Conservation (phyloP, 768 basidiomycete genomes). For the Pleurotus tuoliensis region DNA sequence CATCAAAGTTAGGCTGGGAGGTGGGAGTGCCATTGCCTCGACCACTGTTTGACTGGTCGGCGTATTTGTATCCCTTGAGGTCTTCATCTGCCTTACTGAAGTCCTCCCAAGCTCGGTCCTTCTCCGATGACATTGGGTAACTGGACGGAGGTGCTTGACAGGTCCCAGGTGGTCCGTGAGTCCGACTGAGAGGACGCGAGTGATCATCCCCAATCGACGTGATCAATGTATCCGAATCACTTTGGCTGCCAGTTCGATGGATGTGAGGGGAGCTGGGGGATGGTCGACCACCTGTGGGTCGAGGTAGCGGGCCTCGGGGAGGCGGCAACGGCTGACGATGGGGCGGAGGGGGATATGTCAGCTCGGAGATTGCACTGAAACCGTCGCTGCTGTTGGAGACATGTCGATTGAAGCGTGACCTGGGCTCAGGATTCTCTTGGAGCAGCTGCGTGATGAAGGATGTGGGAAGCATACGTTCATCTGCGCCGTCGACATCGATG, state of each 20-base stretch:
- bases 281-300: constrained; percentile 20
- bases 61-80: too few species aligned
- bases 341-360: constrained; percentile 47
- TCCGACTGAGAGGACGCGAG: constrained; percentile 20
- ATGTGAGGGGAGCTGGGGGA: constrained; percentile 31
- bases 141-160: constrained; percentile 13
- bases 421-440: constrained; percentile 32
- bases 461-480: constrained; percentile 56
- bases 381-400: constrained; percentile 35
- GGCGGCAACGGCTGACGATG: neutral
- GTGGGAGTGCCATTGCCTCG: constrained; percentile 4
- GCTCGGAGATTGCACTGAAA: constrained; percentile 49
- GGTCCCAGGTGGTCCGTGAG: constrained; percentile 7
- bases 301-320: constrained; percentile 11
- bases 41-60: too few species aligned
- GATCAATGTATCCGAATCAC: constrained; percentile 37
- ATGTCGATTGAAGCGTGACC: constrained; percentile 23
- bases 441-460: constrained; percentile 59
- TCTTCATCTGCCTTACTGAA: neutral
- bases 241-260: constrained; percentile 21
- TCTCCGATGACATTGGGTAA: neutral
- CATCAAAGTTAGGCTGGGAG: constrained; percentile 19
- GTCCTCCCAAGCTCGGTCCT: neutral
- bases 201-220: constrained; percentile 23
- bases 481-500: constrained; percentile 51